Conservation (phyloP, 2,329 filamentous ascomycete species). For the Diaporthe nobilis region DNA sequence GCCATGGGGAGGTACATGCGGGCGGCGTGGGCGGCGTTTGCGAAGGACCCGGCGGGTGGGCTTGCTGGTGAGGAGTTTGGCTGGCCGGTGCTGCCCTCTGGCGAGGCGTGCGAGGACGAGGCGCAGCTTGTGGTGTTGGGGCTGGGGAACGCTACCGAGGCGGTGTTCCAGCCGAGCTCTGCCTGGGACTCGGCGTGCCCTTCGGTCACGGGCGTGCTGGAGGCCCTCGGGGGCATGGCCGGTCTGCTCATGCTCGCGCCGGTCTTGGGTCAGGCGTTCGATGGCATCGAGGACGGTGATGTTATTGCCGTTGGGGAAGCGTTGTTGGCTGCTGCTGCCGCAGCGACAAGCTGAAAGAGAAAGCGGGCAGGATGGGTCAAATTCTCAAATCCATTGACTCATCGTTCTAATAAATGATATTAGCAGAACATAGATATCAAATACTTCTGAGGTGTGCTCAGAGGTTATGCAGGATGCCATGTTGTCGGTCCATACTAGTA, state of each 20-base stretch:
- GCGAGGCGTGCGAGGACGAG: not conserved
- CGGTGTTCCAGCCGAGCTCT: constrained; percentile 5
- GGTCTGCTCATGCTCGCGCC: constrained; percentile 7
- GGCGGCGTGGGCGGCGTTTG: constrained; percentile 30
- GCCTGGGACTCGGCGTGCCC: not conserved
- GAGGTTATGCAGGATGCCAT: not conserved
- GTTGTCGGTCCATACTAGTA: too few species aligned
- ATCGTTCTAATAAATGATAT: not conserved
- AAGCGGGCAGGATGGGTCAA: not conserved
- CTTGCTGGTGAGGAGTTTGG: not conserved
- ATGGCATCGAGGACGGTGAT: constrained; percentile 2
- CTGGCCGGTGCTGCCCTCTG: constrained; percentile 5
- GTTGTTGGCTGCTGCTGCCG: not conserved
- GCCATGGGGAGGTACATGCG: constrained; percentile 17
- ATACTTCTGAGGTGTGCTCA: not conserved
- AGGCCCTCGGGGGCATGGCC: not conserved
- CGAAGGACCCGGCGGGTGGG: not conserved
- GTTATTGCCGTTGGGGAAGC: constrained; percentile 1
- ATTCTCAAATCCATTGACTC: not conserved
- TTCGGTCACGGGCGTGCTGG: not conserved
- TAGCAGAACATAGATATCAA: too few species aligned
- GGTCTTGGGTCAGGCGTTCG: not conserved
- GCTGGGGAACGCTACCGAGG: constrained; percentile 3
- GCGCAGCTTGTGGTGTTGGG: constrained; percentile 5
- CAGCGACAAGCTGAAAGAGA: not conserved